These are phyloP conservation scores for Saturnispora besseyi DNA, from an alignment of 805 yeast species.

Conservation along the genomic window DNA sequence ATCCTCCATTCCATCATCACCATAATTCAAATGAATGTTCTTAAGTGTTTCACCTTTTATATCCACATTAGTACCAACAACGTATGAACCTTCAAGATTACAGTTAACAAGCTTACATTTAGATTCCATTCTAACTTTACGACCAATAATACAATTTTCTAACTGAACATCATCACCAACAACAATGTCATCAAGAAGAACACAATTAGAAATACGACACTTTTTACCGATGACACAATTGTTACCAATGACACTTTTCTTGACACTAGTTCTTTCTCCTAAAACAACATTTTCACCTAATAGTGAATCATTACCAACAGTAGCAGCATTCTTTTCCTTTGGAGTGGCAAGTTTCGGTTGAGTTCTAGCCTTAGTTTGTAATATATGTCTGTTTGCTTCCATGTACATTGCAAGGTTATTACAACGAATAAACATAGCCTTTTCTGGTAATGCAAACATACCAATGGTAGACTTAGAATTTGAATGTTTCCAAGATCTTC, in stretches of 20 bases:
- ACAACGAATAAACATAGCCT: slow-evolving; percentile 63
- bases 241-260: slow-evolving; percentile 72
- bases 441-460: slow-evolving; percentile 60
- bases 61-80: slow-evolving; percentile 46
- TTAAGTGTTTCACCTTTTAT: slow-evolving; percentile 34
- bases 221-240: slow-evolving; percentile 73
- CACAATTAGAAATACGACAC: slow-evolving; percentile 82
- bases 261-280: slow-evolving; percentile 80
- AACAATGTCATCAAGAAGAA: slow-evolving; percentile 59
- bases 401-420: slow-evolving; percentile 73
- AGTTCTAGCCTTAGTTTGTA: slow-evolving; percentile 32
- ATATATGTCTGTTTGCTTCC: slow-evolving; percentile 78
- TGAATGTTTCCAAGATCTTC: slow-evolving; percentile 86
- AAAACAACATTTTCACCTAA: slow-evolving; percentile 61
- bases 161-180: slow-evolving; percentile 69
- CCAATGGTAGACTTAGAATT: slow-evolving; percentile 50
- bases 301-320: slow-evolving; percentile 79
- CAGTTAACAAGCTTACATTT: slow-evolving; percentile 69
- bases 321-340: slow-evolving; percentile 48
- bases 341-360: not conserved
- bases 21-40: slow-evolving; percentile 28
- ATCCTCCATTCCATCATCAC: slow-evolving; percentile 16
- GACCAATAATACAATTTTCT: slow-evolving; percentile 86
- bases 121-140: slow-evolving; percentile 48
- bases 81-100: slow-evolving; percentile 74